Percentiles rank a stretch among this genome's conserved stretches.
These are phyloP conservation scores for Annulohypoxylon moriforme DNA, from an alignment of 495 filamentous ascomycete species.

Conservation along the genomic window DNA sequence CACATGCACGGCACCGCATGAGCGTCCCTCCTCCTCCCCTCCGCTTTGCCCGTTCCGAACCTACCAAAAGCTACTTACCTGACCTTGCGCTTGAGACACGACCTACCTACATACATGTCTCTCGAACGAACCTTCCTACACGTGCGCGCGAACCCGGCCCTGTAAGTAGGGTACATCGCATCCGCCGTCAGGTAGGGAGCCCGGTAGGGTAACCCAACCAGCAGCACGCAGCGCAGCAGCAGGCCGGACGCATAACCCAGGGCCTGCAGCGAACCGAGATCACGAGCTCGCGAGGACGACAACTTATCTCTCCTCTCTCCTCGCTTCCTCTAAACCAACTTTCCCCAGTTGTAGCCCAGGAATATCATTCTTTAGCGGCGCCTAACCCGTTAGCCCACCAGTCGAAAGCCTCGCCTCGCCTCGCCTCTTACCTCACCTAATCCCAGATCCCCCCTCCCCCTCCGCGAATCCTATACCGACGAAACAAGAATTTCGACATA, in stretches of 20 bases:
- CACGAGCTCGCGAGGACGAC: conserved; percentile 34
- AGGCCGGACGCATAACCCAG: conserved; percentile 19
- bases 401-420: neutral
- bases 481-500: neutral
- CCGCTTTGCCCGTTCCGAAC: neutral
- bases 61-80: neutral
- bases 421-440: conserved; percentile 24
- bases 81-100: neutral
- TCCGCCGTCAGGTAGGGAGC: conserved; percentile 3
- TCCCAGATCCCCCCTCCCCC: neutral
- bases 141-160: conserved; percentile 1
- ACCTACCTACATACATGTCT: neutral
- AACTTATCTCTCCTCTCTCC: conserved; percentile 2
- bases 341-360: neutral
- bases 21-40: neutral
- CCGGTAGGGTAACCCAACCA: conserved; percentile 35
- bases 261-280: conserved; percentile 39
- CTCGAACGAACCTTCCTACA: neutral
- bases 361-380: neutral
- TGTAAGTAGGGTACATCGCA: conserved; percentile 3
- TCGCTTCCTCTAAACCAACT: neutral
- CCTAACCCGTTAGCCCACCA: neutral
- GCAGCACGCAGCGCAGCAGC: conserved; percentile 4
- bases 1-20: conserved; percentile 27
- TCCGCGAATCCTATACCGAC: neutral